Evolutionary conservation across 345 rosid genomes (phyloP).

Genomic region (Turnera subulata): DNA sequence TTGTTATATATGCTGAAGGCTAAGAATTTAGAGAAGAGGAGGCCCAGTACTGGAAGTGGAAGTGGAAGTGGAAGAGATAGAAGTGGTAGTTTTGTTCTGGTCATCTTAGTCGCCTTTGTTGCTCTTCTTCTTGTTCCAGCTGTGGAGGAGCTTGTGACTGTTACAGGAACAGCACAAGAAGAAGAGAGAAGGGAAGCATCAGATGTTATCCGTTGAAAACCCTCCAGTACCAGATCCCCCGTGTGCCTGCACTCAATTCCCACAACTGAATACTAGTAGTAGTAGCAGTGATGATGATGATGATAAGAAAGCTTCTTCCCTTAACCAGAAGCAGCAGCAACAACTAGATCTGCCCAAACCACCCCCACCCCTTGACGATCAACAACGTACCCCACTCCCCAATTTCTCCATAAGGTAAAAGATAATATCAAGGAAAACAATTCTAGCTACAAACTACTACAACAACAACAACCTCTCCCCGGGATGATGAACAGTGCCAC

Average conservation of each 20-base stretch:
- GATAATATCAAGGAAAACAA: not conserved
- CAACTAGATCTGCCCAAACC: conserved; percentile 48
- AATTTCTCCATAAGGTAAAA: conserved; percentile 83
- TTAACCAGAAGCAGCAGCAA: conserved; percentile 24
- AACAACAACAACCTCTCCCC: not conserved
- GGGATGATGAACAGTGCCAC: conserved; percentile 9
- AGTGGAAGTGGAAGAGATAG: conserved; percentile 15
- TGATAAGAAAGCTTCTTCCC: conserved; percentile 42
- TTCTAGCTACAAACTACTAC: too few relatives aligned
- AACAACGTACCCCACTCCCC: conserved; percentile 34
- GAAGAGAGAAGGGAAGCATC: conserved; percentile 61
- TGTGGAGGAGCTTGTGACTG: conserved; percentile 54
- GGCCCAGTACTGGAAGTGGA: conserved; percentile 31
- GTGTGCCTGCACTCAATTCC: conserved; percentile 40
- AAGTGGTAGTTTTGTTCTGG: conserved; percentile 21
- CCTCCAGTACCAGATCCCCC: conserved; percentile 64
- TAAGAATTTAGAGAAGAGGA: conserved; percentile 46
- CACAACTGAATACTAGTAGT: conserved; percentile 19
- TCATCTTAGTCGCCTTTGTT: too few relatives aligned
- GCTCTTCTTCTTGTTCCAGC: too few relatives aligned
- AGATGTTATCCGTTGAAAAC: conserved; percentile 79
- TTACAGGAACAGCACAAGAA: conserved; percentile 59
- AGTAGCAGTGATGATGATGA: conserved; percentile 28
- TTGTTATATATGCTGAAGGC: conserved; percentile 55
- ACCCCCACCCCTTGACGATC: conserved; percentile 23